These are phyloP conservation scores for Kazachstania psychrophila DNA, from an alignment of 805 yeast species.

Conservation along the genomic window DNA sequence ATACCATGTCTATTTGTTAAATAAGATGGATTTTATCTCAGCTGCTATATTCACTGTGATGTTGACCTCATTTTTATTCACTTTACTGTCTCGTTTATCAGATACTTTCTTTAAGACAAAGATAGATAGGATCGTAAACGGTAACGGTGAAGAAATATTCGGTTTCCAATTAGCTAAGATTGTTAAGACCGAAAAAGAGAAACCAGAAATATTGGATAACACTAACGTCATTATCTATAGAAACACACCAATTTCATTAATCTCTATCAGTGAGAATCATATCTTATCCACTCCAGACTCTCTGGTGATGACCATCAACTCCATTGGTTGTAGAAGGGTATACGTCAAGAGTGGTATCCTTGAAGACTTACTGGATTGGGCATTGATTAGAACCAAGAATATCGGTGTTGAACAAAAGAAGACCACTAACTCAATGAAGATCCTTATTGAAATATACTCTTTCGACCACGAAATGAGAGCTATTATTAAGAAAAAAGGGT, in stretches of 20 bases:
- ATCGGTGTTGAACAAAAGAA: constrained; percentile 32
- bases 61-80: constrained; percentile 33
- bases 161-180: constrained; percentile 3
- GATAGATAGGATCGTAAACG: constrained; percentile 31
- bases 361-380: constrained; percentile 55
- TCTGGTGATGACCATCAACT: constrained; percentile 45
- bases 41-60: constrained; percentile 34
- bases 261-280: constrained; percentile 38
- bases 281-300: constrained; percentile 34
- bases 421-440: constrained; percentile 27
- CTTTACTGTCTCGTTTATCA: constrained; percentile 35
- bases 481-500: constrained; percentile 36
- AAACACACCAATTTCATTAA: constrained; percentile 61
- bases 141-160: constrained; percentile 23
- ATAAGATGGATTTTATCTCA: constrained; percentile 25
- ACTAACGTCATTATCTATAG: constrained; percentile 54
- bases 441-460: constrained; percentile 42
- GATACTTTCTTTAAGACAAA: constrained; percentile 38
- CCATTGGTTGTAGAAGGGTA: constrained; percentile 58
- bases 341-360: constrained; percentile 57
- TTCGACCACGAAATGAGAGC: constrained; percentile 38
- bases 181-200: not conserved
- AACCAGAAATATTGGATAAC: constrained; percentile 20
- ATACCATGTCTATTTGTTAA: constrained; percentile 19
- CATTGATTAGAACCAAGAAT: constrained; percentile 38